These are phyloP conservation scores for Capniomyces stellatus DNA, from an alignment of 371 early-diverging fungal genomes.

Conservation along the genomic window DNA sequence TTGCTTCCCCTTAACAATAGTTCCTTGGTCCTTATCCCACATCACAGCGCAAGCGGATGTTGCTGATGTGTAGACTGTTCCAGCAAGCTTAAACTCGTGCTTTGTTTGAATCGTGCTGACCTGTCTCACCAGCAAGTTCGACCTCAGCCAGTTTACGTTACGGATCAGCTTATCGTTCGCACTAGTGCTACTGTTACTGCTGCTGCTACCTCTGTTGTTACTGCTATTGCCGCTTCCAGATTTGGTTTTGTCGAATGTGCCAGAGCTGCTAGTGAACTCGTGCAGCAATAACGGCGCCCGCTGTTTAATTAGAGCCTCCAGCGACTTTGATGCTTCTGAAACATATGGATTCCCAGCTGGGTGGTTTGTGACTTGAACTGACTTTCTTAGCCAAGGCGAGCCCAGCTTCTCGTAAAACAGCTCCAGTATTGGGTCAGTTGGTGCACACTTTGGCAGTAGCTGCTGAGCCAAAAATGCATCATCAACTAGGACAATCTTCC, in stretches of 20 bases:
- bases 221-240: neutral
- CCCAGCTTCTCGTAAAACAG: slow-evolving; percentile 50
- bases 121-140: slow-evolving; percentile 2
- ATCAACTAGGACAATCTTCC: slow-evolving; percentile 60
- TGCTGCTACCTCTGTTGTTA: neutral
- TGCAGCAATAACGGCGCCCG: slow-evolving; percentile 54
- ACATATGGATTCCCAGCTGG: slow-evolving; percentile 29
- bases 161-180: slow-evolving; percentile 9
- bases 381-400: slow-evolving; percentile 40
- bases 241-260: too few relatives aligned
- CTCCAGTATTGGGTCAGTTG: slow-evolving; percentile 44
- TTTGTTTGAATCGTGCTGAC: slow-evolving; percentile 2
- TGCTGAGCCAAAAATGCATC: slow-evolving; percentile 54
- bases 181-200: neutral
- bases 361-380: slow-evolving; percentile 33
- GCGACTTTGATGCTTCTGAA: slow-evolving; percentile 30
- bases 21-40: neutral
- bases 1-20: neutral
- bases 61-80: neutral
- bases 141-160: slow-evolving; percentile 1
- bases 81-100: neutral
- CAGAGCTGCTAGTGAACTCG: slow-evolving; percentile 6
- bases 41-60: slow-evolving; percentile 5
- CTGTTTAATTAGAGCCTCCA: slow-evolving; percentile 49
- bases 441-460: slow-evolving; percentile 52